Conservation (phyloP, 805 yeast genomes). For the Torulaspora quercuum region DNA sequence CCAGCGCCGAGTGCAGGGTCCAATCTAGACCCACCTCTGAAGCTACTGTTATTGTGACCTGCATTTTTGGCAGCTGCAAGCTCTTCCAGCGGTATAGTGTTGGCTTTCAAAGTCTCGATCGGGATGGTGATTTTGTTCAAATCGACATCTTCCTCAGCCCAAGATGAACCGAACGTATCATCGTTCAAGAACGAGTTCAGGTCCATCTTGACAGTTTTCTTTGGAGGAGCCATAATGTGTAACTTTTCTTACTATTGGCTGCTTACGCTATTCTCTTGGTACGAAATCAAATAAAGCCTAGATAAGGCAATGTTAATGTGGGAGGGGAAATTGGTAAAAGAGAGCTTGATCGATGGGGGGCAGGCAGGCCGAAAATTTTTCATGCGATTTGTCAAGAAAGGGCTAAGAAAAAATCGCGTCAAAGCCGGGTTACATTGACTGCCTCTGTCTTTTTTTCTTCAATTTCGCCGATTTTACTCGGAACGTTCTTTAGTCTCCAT, state of each 20-base stretch:
- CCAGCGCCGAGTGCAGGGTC: conserved; percentile 40
- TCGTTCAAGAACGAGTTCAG: conserved; percentile 80
- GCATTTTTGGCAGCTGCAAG: conserved; percentile 26
- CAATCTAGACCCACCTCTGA: conserved; percentile 31
- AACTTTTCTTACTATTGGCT: too few relatives aligned
- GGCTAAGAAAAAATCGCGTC: too few relatives aligned
- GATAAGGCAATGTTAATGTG: too few relatives aligned
- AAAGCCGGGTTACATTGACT: too few relatives aligned
- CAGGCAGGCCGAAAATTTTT: too few relatives aligned
- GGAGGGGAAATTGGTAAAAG: too few relatives aligned
- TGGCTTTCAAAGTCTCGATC: conserved; percentile 32
- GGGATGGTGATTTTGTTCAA: conserved; percentile 59
- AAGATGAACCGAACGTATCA: conserved; percentile 64
- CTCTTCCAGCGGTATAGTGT: conserved; percentile 32
- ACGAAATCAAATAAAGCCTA: too few relatives aligned
- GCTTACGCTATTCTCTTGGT: conserved; percentile 1
- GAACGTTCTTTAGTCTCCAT: too few relatives aligned
- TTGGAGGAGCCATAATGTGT: conserved; percentile 53
- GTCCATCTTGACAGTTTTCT: conserved; percentile 75
- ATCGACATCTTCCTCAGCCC: conserved; percentile 87
- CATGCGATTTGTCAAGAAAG: too few relatives aligned
- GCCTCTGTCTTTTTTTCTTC: too few relatives aligned
- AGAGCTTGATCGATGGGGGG: too few relatives aligned
- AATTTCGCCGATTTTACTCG: too few relatives aligned
- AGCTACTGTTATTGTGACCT: conserved; percentile 26